phyloP scores from a whole-genome alignment of 1,284 basidiomycete genomes.

The Malassezia sympodialis region DNA sequence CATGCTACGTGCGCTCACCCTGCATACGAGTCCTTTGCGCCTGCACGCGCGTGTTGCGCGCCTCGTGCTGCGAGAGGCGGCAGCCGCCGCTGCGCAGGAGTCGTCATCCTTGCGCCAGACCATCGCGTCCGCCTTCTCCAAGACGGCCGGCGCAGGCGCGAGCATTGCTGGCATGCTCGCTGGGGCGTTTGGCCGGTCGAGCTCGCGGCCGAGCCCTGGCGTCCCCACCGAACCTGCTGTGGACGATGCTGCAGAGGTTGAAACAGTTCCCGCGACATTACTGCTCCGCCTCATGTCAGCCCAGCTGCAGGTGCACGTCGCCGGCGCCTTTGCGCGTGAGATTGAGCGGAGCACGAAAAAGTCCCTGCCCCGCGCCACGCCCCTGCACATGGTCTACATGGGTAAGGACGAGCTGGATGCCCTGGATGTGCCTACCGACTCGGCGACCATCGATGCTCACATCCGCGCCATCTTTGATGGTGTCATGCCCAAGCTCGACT shows the following conservation, averaged over 20 bases:
- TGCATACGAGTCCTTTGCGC: conserved; percentile 63
- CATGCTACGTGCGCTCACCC: conserved; percentile 61
- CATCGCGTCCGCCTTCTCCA: conserved; percentile 29
- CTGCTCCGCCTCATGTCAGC: conserved; percentile 73
- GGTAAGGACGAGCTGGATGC: conserved; percentile 68
- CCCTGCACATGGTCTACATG: conserved; percentile 79
- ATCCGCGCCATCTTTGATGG: conserved; percentile 47
- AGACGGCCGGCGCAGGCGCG: conserved; percentile 37
- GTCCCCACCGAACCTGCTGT: background rate
- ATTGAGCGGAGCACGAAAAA: conserved; percentile 90
- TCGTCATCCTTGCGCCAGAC: conserved; percentile 50
- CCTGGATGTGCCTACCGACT: conserved; percentile 46
- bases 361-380: conserved; percentile 68
- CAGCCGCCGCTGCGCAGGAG: conserved; percentile 57
- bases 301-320: conserved; percentile 64
- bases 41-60: conserved; percentile 75
- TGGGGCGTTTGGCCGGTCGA: conserved; percentile 42
- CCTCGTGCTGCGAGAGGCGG: conserved; percentile 53
- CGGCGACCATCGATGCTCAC: conserved; percentile 48
- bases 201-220: background rate
- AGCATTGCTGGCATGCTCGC: conserved; percentile 46
- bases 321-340: conserved; percentile 64
- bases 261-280: conserved; percentile 55
- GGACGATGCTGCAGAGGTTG: conserved; percentile 20
- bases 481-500: conserved; percentile 40